Evolutionary conservation across 495 filamentous ascomycete genomes (phyloP), one percentile per base, ranked within the genome.

Genomic region (Daldinia decipiens): DNA sequence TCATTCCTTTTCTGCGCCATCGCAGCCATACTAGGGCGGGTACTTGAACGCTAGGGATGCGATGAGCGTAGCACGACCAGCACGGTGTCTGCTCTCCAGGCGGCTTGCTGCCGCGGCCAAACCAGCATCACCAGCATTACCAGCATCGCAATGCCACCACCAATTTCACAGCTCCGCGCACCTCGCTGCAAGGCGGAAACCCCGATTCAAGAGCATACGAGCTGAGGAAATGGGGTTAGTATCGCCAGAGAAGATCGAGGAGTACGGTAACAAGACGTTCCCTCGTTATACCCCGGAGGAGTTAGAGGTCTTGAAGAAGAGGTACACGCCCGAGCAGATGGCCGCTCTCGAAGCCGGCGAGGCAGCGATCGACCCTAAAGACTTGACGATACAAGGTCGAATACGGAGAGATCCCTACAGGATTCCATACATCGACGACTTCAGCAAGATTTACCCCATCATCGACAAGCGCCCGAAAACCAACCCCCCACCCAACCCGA

Each of bases 321-420:
- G 84, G 63, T 98, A 97, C 83, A 91, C 92, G 5, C 85, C 90
- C 13, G 86, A 89, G 67, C 95, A 99, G 80, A 82, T 97, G 65
- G 84, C 83, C n/a, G 92, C 93, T 51, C 89, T 99, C 79, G 84
- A 93, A 79, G 93, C 91, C 58, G 95, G 91, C 65, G 95, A 99
- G 79, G 84, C 85, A 9, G 88, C 92, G 63, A 91, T 99, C 79
- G 87, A 92, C 79, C 87, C 90, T 15, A 80, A 86, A 65, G 93
- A 99, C 79, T 79, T 98, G 75, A 86, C 87, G 7, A 85, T 88
- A 39, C 91, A 94, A 78, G 90, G 89, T 56, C 83, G 85, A 3
- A 75, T 91, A 53, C 89, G 91, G 52, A 79, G 77, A 45, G 95
- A 98, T 78, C 85, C 89, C 9, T 91, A 91, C 82, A 79, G 80